phyloP scores from a whole-genome alignment of 2,329 filamentous ascomycete species.

The Aschersonia sp. region DNA sequence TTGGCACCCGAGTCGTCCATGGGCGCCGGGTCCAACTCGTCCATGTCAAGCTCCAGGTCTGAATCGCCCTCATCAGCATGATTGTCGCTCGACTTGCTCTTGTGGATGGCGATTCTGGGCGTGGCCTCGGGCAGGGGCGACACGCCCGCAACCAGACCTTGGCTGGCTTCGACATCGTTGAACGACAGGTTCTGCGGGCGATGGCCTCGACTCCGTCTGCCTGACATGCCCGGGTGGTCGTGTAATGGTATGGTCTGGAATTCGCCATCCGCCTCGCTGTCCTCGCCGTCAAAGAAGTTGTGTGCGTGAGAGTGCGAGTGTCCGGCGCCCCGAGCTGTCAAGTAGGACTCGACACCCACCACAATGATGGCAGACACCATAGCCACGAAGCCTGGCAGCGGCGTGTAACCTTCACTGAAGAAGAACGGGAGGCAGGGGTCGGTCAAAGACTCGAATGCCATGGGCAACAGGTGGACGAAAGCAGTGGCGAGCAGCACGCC shows the following conservation, averaged over 20 bases:
- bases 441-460: slow-evolving; percentile 50
- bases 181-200: slow-evolving; percentile 35
- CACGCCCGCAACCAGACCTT: slow-evolving; percentile 42
- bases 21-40: slow-evolving; percentile 39
- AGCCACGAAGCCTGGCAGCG: slow-evolving; percentile 67
- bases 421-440: slow-evolving; percentile 62
- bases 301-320: slow-evolving; percentile 44
- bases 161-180: slow-evolving; percentile 33
- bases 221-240: slow-evolving; percentile 16
- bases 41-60: slow-evolving; percentile 44
- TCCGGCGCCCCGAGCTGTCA: slow-evolving; percentile 55
- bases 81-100: slow-evolving; percentile 13
- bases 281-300: slow-evolving; percentile 33
- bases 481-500: slow-evolving; percentile 77
- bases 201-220: slow-evolving; percentile 21
- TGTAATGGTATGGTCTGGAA: slow-evolving; percentile 10
- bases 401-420: slow-evolving; percentile 66
- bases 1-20: slow-evolving; percentile 10
- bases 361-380: slow-evolving; percentile 74
- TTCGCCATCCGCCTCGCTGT: slow-evolving; percentile 21
- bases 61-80: slow-evolving; percentile 29
- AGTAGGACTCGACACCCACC: slow-evolving; percentile 76
- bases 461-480: slow-evolving; percentile 64
- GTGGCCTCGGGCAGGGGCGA: slow-evolving; percentile 44
- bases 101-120: slow-evolving; percentile 16